A percentile compares a stretch with the other conserved stretches of the same genome.
Evolutionary conservation across 108 stramenopile genomes (phyloP).

Genomic region (Thalassiosira profunda): DNA sequence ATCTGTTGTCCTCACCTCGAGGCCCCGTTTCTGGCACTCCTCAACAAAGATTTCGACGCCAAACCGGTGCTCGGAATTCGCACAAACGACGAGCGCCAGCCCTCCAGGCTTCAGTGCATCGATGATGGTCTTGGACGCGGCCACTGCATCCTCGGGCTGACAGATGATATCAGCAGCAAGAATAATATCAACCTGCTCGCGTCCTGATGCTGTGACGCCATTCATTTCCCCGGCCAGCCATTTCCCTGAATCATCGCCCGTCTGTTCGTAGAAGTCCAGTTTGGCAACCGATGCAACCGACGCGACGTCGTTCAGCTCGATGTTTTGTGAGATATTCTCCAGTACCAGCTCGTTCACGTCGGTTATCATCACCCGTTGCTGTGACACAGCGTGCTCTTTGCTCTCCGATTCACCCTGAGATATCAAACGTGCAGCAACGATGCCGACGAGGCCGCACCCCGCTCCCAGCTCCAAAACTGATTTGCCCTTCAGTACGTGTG

Average conservation of each 20-base stretch:
- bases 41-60: conserved; percentile 75
- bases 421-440: conserved; percentile 62
- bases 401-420: background rate
- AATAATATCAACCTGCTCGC: conserved; percentile 70
- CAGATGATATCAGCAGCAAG: conserved; percentile 88
- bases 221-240: conserved; percentile 54
- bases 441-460: conserved; percentile 48
- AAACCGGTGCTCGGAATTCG: conserved; percentile 82
- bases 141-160: conserved; percentile 76
- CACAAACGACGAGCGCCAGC: conserved; percentile 67
- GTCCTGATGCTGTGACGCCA: background rate
- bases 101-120: conserved; percentile 63
- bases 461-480: background rate
- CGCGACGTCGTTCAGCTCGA: conserved; percentile 38
- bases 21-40: conserved; percentile 58
- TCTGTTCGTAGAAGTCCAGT: conserved; percentile 81
- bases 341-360: conserved; percentile 81
- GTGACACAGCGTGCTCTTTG: background rate
- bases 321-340: conserved; percentile 72
- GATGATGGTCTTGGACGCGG: conserved; percentile 69
- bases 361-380: conserved; percentile 53
- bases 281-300: conserved; percentile 44
- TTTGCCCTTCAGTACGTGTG: conserved; percentile 19
- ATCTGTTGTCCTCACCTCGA: conserved; percentile 37
- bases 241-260: conserved; percentile 30